phyloP scores from a whole-genome alignment of 176 grass and related monocot species.

The Eragrostis curvula region DNA sequence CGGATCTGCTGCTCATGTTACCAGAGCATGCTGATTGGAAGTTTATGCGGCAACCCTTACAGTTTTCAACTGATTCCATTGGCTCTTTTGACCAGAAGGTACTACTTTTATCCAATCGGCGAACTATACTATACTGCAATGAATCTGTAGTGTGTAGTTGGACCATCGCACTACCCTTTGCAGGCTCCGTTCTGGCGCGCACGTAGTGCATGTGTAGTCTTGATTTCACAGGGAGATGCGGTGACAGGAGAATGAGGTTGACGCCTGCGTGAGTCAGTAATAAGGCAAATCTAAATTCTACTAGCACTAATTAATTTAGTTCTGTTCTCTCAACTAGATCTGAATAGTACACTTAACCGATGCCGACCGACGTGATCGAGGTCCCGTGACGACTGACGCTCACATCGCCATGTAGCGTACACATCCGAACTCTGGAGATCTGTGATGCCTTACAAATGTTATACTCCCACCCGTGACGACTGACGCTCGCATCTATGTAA shows the following conservation, averaged over 20 bases:
- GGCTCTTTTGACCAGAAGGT: background rate
- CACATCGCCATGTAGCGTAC: too few species aligned
- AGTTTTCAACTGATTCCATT: background rate
- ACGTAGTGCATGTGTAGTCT: background rate
- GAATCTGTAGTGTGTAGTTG: background rate
- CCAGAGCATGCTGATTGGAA: conserved; percentile 2
- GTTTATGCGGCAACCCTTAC: background rate
- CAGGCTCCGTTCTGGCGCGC: background rate
- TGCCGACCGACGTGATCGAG: background rate
- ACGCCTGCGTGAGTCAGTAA: background rate
- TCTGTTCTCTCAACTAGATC: background rate
- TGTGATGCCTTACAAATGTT: too few species aligned
- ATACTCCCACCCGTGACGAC: too few species aligned
- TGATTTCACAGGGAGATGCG: background rate
- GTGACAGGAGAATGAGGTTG: background rate
- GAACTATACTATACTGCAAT: background rate
- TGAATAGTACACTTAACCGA: background rate
- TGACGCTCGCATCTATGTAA: too few species aligned
- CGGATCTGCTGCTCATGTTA: conserved; percentile 7
- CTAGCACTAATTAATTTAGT: background rate
- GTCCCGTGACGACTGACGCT: too few species aligned
- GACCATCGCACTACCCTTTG: background rate
- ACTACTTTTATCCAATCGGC: background rate
- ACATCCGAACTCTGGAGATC: too few species aligned
- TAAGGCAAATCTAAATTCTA: background rate